Percentiles rank a stretch among this genome's conserved stretches.
Conservation (phyloP, 2,329 filamentous ascomycete genomes). For the Fonsecaea erecta region DNA sequence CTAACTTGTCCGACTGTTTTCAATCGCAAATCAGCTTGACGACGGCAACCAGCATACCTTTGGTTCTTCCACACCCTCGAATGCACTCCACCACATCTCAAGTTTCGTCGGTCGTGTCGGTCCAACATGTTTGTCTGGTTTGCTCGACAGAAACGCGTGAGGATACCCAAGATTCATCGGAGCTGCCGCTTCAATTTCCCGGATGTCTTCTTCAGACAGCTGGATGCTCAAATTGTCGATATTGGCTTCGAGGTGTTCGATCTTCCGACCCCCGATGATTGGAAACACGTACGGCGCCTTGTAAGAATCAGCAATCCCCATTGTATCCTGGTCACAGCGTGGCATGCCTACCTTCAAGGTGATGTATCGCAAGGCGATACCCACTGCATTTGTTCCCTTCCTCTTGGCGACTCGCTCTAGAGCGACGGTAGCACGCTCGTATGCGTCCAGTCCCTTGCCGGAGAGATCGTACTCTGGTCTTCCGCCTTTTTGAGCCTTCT, state of each 20-base stretch:
- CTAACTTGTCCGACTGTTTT: background rate
- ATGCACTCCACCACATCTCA: conserved; percentile 14
- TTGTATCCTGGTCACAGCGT: background rate
- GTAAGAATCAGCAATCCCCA: conserved; percentile 27
- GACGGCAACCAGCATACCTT: conserved; percentile 10
- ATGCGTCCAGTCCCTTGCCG: conserved; percentile 17
- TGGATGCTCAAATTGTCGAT: conserved; percentile 59
- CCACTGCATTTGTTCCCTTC: conserved; percentile 21
- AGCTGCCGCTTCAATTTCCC: conserved; percentile 58
- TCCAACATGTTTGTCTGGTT: conserved; percentile 17
- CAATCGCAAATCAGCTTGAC: background rate
- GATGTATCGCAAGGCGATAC: conserved; percentile 56
- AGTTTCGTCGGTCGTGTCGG: conserved; percentile 19
- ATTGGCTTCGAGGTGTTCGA: conserved; percentile 60
- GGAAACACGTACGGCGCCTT: conserved; percentile 61
- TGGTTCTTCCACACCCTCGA: conserved; percentile 20
- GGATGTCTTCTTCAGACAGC: conserved; percentile 58
- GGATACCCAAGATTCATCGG: conserved; percentile 63
- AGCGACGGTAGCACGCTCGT: conserved; percentile 12
- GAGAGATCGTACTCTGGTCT: conserved; percentile 27
- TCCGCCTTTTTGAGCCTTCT: conserved; percentile 34
- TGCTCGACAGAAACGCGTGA: conserved; percentile 43
- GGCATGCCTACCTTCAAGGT: conserved; percentile 8
- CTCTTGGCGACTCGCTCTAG: conserved; percentile 30
- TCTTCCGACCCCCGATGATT: conserved; percentile 58